Conservation (phyloP, 192 early-diverging fungal genomes). For the Backusella circina region DNA sequence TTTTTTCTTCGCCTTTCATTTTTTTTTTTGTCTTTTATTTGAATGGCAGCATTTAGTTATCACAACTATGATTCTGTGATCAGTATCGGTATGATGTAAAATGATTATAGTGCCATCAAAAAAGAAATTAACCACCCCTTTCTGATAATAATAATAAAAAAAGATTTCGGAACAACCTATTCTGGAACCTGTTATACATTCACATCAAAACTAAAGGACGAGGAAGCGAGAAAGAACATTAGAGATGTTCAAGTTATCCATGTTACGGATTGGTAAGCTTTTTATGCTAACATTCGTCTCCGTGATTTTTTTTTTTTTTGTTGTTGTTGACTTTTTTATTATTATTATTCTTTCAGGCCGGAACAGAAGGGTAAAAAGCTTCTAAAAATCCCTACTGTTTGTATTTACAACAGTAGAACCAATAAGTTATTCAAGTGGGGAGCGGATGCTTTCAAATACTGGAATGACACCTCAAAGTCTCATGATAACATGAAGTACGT, state of each 20-base stretch:
- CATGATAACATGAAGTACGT: too few species aligned
- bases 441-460: background rate
- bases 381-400: background rate
- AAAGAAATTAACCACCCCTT: background rate
- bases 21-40: background rate
- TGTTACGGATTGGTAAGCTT: background rate
- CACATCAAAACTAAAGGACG: background rate
- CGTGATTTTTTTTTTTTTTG: background rate
- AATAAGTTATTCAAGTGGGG: background rate
- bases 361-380: background rate
- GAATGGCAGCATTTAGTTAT: background rate
- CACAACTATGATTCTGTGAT: background rate
- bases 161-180: slow-evolving; percentile 10
- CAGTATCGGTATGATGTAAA: slow-evolving; percentile 2
- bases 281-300: background rate
- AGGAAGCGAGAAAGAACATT: background rate
- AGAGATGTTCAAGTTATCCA: background rate
- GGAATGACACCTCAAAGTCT: background rate
- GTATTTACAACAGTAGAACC: background rate
- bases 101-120: background rate
- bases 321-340: too few species aligned
- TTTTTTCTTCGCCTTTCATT: background rate
- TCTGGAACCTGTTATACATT: slow-evolving; percentile 3
- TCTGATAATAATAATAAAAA: background rate
- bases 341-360: background rate